Percentiles rank a stretch among this genome's conserved stretches.
phyloP scores from a whole-genome alignment of 129 eudicot species.

The Flaveria trinervia region DNA sequence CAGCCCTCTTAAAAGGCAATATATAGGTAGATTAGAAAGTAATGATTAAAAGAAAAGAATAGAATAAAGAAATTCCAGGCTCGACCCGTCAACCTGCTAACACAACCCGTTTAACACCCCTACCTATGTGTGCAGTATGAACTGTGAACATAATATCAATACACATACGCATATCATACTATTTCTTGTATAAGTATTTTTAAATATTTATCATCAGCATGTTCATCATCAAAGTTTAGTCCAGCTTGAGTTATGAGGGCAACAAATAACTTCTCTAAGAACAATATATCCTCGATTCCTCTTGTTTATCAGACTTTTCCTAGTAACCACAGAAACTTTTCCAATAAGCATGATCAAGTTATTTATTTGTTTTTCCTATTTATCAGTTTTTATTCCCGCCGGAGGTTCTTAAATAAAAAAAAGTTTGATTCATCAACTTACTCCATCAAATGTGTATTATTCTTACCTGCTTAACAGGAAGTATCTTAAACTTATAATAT shows the following conservation, averaged over 20 bases:
- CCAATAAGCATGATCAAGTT: background rate
- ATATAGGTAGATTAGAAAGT: background rate
- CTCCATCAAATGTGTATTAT: background rate
- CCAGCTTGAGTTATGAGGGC: background rate
- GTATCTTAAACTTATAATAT: background rate
- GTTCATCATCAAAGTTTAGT: background rate
- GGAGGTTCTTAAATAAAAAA: background rate
- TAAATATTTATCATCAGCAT: background rate
- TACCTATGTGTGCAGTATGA: background rate
- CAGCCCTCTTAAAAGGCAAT: background rate
- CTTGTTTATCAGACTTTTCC: background rate
- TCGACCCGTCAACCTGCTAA: background rate
- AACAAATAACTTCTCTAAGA: background rate
- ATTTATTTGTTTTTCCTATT: conserved; percentile 2
- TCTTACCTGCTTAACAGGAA: background rate
- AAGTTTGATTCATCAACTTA: background rate
- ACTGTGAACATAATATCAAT: background rate
- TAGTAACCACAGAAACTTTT: background rate
- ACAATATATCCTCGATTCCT: background rate
- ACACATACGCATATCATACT: background rate
- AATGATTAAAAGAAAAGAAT: background rate
- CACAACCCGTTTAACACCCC: background rate
- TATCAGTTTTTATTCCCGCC: background rate
- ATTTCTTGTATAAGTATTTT: background rate
- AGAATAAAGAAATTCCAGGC: background rate